phyloP scores from a whole-genome alignment of 2,329 filamentous ascomycete genomes.

The Graphilbum fragrans region DNA sequence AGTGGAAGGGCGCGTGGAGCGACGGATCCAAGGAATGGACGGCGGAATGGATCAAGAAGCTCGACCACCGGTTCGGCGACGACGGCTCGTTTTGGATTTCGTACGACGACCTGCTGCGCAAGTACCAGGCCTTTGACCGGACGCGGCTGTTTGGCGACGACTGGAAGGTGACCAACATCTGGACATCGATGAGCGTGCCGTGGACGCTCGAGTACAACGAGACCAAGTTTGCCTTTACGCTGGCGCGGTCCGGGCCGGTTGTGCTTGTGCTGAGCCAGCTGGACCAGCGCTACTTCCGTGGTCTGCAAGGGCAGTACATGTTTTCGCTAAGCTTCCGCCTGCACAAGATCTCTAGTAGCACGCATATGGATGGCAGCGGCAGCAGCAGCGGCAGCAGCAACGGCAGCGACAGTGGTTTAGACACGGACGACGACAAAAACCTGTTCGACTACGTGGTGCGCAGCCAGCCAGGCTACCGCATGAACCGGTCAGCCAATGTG shows the following conservation, averaged over 20 bases:
- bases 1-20: conserved; percentile 48
- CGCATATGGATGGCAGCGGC: too few species aligned
- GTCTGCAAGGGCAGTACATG: conserved; percentile 45
- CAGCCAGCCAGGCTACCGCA: conserved; percentile 45
- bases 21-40: conserved; percentile 53
- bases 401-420: neutral
- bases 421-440: conserved; percentile 1
- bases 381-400: neutral
- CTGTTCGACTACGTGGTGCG: conserved; percentile 46
- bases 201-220: conserved; percentile 51
- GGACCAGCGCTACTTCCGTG: conserved; percentile 49
- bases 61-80: conserved; percentile 46
- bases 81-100: conserved; percentile 55
- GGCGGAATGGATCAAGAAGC: conserved; percentile 41
- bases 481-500: conserved; percentile 45
- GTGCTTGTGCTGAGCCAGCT: conserved; percentile 50
- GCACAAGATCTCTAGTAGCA: conserved; percentile 21
- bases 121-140: conserved; percentile 49
- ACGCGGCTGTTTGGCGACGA: conserved; percentile 48
- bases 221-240: conserved; percentile 44
- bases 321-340: conserved; percentile 28
- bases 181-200: conserved; percentile 49
- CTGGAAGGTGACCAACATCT: conserved; percentile 46
- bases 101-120: conserved; percentile 49
- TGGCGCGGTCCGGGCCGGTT: conserved; percentile 43